These are phyloP conservation scores for Colletotrichum abscissum DNA, from an alignment of 2,329 filamentous ascomycete species.

Conservation along the genomic window DNA sequence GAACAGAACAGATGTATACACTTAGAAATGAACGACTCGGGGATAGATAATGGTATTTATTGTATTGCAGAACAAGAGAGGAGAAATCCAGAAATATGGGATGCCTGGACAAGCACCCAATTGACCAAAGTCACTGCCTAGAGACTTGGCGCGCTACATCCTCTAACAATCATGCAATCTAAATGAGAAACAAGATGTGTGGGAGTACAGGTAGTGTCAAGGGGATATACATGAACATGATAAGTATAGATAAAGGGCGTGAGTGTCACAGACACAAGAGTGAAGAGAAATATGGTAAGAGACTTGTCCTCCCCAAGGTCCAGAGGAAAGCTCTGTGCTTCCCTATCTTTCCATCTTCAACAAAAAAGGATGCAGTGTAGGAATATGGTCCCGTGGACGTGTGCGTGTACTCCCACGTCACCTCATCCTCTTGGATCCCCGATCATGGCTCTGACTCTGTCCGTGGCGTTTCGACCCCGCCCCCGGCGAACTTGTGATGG, in stretches of 20 bases:
- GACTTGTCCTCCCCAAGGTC: not conserved
- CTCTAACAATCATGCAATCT: not conserved
- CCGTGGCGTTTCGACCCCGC: constrained; percentile 47
- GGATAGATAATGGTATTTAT: constrained; percentile 5
- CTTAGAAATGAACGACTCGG: not conserved
- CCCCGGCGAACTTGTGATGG: constrained; percentile 30
- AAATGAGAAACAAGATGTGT: not conserved
- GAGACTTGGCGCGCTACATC: not conserved
- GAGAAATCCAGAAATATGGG: not conserved
- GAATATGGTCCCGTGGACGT: not conserved
- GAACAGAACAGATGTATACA: not conserved
- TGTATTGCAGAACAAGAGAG: not conserved
- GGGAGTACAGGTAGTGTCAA: not conserved
- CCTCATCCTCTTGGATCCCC: constrained; percentile 48
- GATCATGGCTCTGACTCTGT: constrained; percentile 39
- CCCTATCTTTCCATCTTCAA: not conserved
- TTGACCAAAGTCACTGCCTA: not conserved
- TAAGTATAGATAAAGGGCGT: not conserved
- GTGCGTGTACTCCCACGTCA: constrained; percentile 35
- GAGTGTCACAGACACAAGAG: constrained; percentile 11
- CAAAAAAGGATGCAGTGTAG: not conserved
- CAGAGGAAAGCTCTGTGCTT: not conserved
- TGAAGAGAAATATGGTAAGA: not conserved
- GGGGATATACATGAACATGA: not conserved
- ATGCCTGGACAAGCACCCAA: not conserved